A percentile compares a stretch with the other conserved stretches of the same genome.
Evolutionary conservation across 139 green algal genomes (phyloP).

Genomic region (Chlamydomonas sphaeroides): DNA sequence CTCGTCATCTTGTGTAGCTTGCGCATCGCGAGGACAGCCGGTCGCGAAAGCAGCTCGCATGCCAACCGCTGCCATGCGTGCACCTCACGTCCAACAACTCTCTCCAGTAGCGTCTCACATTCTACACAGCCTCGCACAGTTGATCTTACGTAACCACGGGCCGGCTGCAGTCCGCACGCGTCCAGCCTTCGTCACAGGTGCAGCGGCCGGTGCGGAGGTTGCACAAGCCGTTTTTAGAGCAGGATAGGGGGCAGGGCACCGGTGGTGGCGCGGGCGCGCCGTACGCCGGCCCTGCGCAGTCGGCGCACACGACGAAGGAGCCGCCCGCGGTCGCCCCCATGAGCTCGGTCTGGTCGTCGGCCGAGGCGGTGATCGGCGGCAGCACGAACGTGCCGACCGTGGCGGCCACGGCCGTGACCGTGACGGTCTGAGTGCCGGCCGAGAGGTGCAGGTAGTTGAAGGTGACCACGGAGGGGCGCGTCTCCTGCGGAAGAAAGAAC

Average conservation of each 20-base stretch:
- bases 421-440: constrained; percentile 57
- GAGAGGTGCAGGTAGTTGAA: constrained; percentile 53
- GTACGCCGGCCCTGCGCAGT: neutral
- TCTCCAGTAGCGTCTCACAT: too few relatives aligned
- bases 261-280: constrained; percentile 7
- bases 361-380: constrained; percentile 65
- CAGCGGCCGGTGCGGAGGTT: constrained; percentile 52
- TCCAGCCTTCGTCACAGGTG: constrained; percentile 50
- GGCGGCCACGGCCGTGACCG: constrained; percentile 65
- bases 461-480: constrained; percentile 45
- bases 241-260: constrained; percentile 55
- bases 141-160: neutral
- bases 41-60: too few relatives aligned
- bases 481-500: constrained; percentile 50
- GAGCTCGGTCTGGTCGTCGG: constrained; percentile 68
- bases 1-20: too few relatives aligned
- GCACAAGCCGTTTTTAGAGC: constrained; percentile 59
- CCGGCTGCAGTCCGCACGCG: constrained; percentile 35
- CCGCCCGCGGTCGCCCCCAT: constrained; percentile 53
- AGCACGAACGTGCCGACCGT: constrained; percentile 62
- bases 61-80: too few relatives aligned
- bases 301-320: constrained; percentile 40
- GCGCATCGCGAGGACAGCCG: too few relatives aligned
- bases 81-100: too few relatives aligned
- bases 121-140: too few relatives aligned